Evolutionary conservation across 768 basidiomycete genomes (phyloP), one percentile per base, ranked within the genome.

Genomic region (Suillus discolor): DNA sequence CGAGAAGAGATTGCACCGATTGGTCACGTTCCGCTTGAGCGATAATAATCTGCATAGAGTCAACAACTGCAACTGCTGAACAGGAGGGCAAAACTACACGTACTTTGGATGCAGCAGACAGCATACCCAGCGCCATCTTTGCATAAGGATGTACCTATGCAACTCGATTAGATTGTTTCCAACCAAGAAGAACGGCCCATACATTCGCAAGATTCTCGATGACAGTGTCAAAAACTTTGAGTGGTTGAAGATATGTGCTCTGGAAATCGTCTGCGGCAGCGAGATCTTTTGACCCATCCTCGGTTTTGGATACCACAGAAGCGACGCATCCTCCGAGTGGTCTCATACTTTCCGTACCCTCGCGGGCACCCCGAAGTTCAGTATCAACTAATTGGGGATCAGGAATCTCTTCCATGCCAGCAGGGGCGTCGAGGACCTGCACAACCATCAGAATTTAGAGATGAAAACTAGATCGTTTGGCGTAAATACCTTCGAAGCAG

Each of bases 91-190:
- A 36, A 18, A n/a, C 2, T 2, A 4, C 6, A 12, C 34, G 42
- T 36, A 63, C 65, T 42, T 63, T 15, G 20, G 62, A 47, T n/a
- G 62, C 62, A 18, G 20, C 36, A 16, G 20, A 31, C 42, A 66
- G 49, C 23, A 54, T 34, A n/a, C 47, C 38, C 65, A 55, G 36
- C 6, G 53, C 65, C 49, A 63, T 28, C 53, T 66, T 63, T 23
- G 61, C 53, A n/a, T 66, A 63, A 11, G 65, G 65, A 55, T 66
- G 65, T 7, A 66, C 36, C 65, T 63, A 18, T 6, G 20, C 18
- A 15, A 34, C 12, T 34, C 34, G 39, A 47, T 4, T 23, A 31
- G 42, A 16, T 47, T 6, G 25, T 9, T 62, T 18, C 45, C 6
- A 49, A 28, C 25, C 0, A 23, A 28, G 7, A 8, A n/a, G n/a